Evolutionary conservation across 805 yeast species (phyloP).

Genomic region (Kodamaea kakaduensis): DNA sequence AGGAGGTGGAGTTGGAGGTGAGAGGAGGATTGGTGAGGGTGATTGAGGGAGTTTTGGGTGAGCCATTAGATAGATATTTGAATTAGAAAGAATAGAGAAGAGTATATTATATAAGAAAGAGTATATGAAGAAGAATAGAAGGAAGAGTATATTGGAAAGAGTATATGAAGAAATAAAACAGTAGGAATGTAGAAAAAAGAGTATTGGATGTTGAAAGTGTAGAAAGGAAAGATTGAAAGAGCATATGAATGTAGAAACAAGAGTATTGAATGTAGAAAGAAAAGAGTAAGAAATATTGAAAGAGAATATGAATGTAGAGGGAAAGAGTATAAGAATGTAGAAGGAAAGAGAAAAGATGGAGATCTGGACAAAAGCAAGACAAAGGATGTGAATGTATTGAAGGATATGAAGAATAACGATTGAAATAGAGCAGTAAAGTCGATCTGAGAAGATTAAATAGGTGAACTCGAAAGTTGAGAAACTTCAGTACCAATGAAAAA

Average conservation of each 20-base stretch:
- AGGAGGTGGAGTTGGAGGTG: conserved; percentile 85
- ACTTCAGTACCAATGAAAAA: too few relatives aligned
- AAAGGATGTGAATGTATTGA: too few relatives aligned
- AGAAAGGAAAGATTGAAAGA: background rate
- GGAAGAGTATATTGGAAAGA: background rate
- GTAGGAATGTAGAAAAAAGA: background rate
- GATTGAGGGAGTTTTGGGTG: conserved; percentile 89
- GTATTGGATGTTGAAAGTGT: background rate
- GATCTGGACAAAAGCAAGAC: too few relatives aligned
- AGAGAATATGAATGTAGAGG: background rate
- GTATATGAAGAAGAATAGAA: background rate
- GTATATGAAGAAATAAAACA: background rate
- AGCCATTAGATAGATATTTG: conserved; percentile 82
- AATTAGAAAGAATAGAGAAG: conserved; percentile 27
- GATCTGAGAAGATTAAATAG: too few relatives aligned
- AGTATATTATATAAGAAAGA: background rate
- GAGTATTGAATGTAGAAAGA: background rate
- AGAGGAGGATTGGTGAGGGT: conserved; percentile 87
- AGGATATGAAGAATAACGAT: too few relatives aligned
- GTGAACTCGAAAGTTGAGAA: too few relatives aligned
- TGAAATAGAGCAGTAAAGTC: too few relatives aligned
- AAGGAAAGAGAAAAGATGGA: background rate
- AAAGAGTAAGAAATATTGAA: background rate
- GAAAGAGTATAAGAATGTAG: background rate
- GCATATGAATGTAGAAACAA: background rate